Evolutionary conservation across 805 yeast genomes (phyloP).

Genomic region (Saccharomyces kudriavzevii): DNA sequence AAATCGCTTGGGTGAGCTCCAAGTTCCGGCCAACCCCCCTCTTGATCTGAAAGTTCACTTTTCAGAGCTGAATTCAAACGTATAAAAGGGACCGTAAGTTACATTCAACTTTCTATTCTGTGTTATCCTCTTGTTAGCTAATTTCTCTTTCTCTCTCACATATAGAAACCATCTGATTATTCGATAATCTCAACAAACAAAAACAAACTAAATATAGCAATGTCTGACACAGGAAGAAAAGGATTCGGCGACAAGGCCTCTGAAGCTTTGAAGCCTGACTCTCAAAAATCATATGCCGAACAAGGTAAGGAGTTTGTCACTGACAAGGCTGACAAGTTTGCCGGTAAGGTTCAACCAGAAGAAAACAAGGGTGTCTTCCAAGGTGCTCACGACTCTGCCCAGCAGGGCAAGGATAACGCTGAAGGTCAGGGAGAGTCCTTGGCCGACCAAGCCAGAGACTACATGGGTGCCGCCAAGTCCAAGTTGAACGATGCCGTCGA

Average conservation of each 20-base stretch:
- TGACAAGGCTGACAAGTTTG: conserved; percentile 57
- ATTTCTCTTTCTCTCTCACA: neutral
- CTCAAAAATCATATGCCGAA: conserved; percentile 54
- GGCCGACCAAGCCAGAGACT: conserved; percentile 49
- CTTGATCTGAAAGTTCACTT: neutral
- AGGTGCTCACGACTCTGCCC: conserved; percentile 54
- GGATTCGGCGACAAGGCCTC: conserved; percentile 57
- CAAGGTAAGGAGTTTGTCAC: conserved; percentile 66
- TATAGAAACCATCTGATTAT: neutral
- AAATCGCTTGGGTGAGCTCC: neutral
- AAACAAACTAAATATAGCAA: conserved; percentile 13
- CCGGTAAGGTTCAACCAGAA: conserved; percentile 54
- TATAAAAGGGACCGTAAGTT: neutral
- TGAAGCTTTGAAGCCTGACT: conserved; percentile 64
- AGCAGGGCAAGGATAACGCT: conserved; percentile 48
- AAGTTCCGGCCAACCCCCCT: neutral
- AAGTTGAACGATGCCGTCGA: conserved; percentile 39
- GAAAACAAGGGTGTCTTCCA: conserved; percentile 62
- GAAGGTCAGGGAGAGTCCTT: conserved; percentile 33
- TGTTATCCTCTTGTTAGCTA: neutral
- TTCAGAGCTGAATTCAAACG: neutral
- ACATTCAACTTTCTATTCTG: neutral
- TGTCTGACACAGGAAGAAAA: conserved; percentile 65
- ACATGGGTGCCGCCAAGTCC: conserved; percentile 49
- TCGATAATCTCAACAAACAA: conserved; percentile 1